These are phyloP conservation scores for Aspergillus sp. DNA, from an alignment of 2,329 filamentous ascomycete genomes.

Conservation along the genomic window DNA sequence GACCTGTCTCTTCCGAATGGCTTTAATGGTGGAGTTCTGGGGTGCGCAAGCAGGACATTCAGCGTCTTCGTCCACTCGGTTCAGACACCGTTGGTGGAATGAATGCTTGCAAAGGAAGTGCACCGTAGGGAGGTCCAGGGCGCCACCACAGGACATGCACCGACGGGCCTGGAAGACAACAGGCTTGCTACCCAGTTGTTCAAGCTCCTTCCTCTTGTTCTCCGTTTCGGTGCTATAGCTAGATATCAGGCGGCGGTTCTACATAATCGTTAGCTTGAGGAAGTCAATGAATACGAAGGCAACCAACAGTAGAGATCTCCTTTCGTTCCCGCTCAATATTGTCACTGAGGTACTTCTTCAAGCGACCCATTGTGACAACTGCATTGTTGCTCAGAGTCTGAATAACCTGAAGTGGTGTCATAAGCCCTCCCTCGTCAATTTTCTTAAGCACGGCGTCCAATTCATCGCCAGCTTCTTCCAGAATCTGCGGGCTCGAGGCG, in stretches of 20 bases:
- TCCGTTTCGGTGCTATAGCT: constrained; percentile 84
- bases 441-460: constrained; percentile 76
- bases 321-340: constrained; percentile 86
- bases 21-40: constrained; percentile 83
- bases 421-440: constrained; percentile 86
- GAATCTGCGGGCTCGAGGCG: constrained; percentile 76
- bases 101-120: constrained; percentile 97
- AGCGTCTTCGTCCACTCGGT: constrained; percentile 62
- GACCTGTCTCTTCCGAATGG: constrained; percentile 81
- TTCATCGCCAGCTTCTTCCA: constrained; percentile 86
- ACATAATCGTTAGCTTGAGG: constrained; percentile 29
- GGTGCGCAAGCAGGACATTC: constrained; percentile 86
- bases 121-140: constrained; percentile 82
- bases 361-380: constrained; percentile 95
- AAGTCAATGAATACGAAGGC: neutral
- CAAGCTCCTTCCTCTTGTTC: constrained; percentile 74
- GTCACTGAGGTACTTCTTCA: constrained; percentile 86
- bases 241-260: constrained; percentile 76
- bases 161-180: constrained; percentile 87
- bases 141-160: constrained; percentile 76
- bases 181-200: constrained; percentile 74
- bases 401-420: constrained; percentile 95
- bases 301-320: constrained; percentile 68
- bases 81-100: constrained; percentile 90
- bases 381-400: constrained; percentile 79